phyloP scores from a whole-genome alignment of 1,284 basidiomycete genomes.

The Pisolithus thermaeus region DNA sequence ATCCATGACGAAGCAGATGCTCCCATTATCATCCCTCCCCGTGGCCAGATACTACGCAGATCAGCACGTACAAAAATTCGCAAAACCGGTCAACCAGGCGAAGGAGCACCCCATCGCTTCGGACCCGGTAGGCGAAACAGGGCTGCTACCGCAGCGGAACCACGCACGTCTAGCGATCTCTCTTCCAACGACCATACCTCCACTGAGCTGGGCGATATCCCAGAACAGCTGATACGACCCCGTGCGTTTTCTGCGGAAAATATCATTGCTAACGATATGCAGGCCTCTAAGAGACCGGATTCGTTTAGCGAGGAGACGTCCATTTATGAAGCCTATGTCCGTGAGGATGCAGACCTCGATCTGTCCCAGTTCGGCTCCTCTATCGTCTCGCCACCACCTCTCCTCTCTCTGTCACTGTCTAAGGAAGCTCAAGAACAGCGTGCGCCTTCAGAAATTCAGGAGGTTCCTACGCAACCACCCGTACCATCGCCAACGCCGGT shows the following conservation, averaged over 20 bases:
- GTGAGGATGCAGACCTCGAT: slow-evolving; percentile 48
- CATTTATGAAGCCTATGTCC: slow-evolving; percentile 80
- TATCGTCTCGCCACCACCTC: slow-evolving; percentile 22
- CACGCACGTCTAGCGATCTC: slow-evolving; percentile 54
- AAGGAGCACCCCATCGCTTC: slow-evolving; percentile 76
- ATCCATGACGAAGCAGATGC: slow-evolving; percentile 76
- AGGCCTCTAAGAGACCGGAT: slow-evolving; percentile 43
- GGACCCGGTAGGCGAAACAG: slow-evolving; percentile 35
- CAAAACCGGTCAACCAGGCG: slow-evolving; percentile 71
- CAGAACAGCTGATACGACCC: slow-evolving; percentile 31
- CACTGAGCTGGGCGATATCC: slow-evolving; percentile 56
- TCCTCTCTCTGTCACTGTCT: slow-evolving; percentile 25
- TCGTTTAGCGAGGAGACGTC: slow-evolving; percentile 73
- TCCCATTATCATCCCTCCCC: slow-evolving; percentile 85
- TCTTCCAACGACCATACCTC: slow-evolving; percentile 49
- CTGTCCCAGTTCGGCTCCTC: slow-evolving; percentile 29
- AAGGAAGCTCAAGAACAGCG: slow-evolving; percentile 25
- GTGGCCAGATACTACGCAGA: slow-evolving; percentile 85
- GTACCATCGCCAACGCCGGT: slow-evolving; percentile 16
- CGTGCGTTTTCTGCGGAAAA: slow-evolving; percentile 44
- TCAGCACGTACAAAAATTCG: slow-evolving; percentile 94
- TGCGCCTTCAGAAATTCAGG: slow-evolving; percentile 28
- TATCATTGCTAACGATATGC: slow-evolving; percentile 17
- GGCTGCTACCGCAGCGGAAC: slow-evolving; percentile 30
- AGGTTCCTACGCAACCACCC: slow-evolving; percentile 25